Percentiles rank a stretch among this genome's conserved stretches.
Conservation (phyloP, 108 stramenopile genomes). For the Tribonema minus region DNA sequence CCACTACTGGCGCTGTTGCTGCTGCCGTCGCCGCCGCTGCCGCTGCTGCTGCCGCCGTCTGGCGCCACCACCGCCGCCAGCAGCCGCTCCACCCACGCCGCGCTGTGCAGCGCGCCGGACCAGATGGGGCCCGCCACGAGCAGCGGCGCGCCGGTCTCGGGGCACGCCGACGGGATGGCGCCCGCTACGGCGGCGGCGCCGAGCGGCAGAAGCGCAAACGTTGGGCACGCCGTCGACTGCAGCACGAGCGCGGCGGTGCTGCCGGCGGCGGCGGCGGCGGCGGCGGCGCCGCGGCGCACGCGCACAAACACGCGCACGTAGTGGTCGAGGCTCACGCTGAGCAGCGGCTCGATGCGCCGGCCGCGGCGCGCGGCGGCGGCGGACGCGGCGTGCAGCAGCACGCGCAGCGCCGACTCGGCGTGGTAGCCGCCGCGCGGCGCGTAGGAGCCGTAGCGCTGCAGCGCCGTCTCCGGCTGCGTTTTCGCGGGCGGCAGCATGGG, state of each 20-base stretch:
- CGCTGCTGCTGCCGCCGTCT: conserved; percentile 53
- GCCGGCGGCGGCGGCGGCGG: conserved; percentile 9
- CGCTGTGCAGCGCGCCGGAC: conserved; percentile 83
- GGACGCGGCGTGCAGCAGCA: conserved; percentile 76
- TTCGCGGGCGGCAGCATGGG: too few relatives aligned
- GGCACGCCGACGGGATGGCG: conserved; percentile 27
- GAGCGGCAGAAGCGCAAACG: conserved; percentile 16
- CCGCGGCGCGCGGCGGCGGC: conserved; percentile 74
- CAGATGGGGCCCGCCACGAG: conserved; percentile 87
- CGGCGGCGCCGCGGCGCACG: conserved; percentile 48
- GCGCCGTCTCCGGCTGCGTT: conserved; percentile 9
- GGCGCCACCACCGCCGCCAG: conserved; percentile 61
- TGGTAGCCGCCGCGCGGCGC: conserved; percentile 74
- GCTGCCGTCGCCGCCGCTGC: neutral
- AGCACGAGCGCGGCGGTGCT: conserved; percentile 2
- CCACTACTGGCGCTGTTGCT: too few relatives aligned
- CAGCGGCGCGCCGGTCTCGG: conserved; percentile 71
- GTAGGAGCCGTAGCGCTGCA: conserved; percentile 69
- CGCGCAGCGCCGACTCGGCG: conserved; percentile 90
- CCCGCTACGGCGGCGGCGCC: neutral
- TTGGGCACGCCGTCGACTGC: conserved; percentile 26
- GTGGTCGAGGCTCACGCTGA: conserved; percentile 87
- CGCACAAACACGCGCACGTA: conserved; percentile 97
- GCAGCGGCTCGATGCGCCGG: conserved; percentile 75
- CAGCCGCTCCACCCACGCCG: conserved; percentile 66